Evolutionary conservation across 2,329 filamentous ascomycete genomes (phyloP), one percentile per base, ranked within the genome.

Genomic region (Verticillium albo-atrum): DNA sequence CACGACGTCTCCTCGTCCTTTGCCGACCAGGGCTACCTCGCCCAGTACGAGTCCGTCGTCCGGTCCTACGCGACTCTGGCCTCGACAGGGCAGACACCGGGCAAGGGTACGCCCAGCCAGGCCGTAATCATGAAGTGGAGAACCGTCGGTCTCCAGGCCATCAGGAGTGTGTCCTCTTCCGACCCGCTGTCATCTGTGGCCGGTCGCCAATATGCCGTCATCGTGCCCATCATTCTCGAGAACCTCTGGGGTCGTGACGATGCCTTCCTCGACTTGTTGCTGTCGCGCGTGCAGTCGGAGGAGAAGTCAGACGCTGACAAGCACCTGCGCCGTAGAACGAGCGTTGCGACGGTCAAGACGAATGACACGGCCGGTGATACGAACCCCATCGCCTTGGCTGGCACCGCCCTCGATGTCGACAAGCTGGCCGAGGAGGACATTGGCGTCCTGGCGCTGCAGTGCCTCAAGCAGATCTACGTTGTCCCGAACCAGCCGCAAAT

Each of bases 351-450:
- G 0, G 88, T 92, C 9, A 82, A 85, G 59, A 93, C 90, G 1
- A 81, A 82, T 55, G 89, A 91, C 54, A 87, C 87, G 0, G 75
- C 74, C 1, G 80, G 79, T 55, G 85, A 88, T 50, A 83, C 87
- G 6, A 90, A 90, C 62, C 83, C 83, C 5, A 83, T 90, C 51
- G 89, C 90, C 26, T 84, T 92, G n/a, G 85, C 89, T 1, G 91
- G 89, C 58, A 92, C 91, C 0, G 90, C 91, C 1, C 89, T 89
- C 26, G 94, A 97, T 70, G 92, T 92, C 27, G 95, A 98, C 74
- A 91, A 89, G 71, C 78, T 95, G 61, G 93, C 92, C 2, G 93
- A 98, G 74, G 89, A 97, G 75, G 90, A 96, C 69, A 92, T 92
- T 17, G 90, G 90, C 28, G 80, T 96, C 7, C 79, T 96, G 63